Evolutionary conservation across 2,329 filamentous ascomycete species (phyloP).

Genomic region (Colletotrichum theobromicola): DNA sequence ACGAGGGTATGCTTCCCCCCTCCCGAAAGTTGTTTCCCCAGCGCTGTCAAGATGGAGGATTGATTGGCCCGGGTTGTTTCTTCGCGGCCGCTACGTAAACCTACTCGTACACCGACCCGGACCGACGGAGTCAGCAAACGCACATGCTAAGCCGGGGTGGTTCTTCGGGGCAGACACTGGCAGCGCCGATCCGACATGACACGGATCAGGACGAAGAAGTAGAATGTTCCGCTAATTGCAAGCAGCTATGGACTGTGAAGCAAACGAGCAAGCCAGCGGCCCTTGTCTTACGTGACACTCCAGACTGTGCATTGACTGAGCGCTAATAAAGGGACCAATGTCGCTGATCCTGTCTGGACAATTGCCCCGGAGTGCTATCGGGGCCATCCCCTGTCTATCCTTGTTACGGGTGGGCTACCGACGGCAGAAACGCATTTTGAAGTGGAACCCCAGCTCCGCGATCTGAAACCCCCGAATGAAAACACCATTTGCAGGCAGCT

Average conservation of each 20-base stretch:
- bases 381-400: background rate
- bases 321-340: background rate
- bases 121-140: background rate
- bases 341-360: background rate
- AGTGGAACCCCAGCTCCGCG: background rate
- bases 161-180: background rate
- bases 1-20: background rate
- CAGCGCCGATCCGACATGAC: background rate
- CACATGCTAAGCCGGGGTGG: background rate
- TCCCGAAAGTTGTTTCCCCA: background rate
- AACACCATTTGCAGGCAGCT: background rate
- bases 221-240: background rate
- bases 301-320: background rate
- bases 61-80: slow-evolving; percentile 4
- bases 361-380: background rate
- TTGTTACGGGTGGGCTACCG: background rate
- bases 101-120: background rate
- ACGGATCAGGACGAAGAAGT: background rate
- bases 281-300: background rate
- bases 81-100: background rate
- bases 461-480: background rate
- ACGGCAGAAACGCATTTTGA: background rate
- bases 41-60: fast-evolving
- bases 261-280: background rate
- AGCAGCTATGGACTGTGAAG: background rate